Percentiles rank a stretch among this genome's conserved stretches.
These are phyloP conservation scores for Rhizopus microsporus DNA, from an alignment of 371 early-diverging fungal genomes.

Conservation along the genomic window DNA sequence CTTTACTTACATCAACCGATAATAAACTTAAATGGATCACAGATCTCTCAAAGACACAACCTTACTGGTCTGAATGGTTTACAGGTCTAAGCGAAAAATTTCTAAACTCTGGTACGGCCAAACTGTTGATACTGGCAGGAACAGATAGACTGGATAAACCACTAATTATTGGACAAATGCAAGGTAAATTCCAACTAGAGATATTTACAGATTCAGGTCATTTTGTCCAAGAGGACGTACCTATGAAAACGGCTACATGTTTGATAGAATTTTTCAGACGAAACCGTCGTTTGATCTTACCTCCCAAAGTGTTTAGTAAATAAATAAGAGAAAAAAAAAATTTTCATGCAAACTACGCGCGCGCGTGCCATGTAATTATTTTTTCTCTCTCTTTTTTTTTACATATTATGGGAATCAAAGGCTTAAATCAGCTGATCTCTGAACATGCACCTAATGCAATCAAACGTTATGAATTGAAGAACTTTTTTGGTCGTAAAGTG, in stretches of 20 bases:
- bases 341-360: not conserved
- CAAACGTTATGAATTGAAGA: slow-evolving; percentile 82
- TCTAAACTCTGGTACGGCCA: slow-evolving; percentile 66
- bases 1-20: slow-evolving; percentile 30
- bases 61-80: slow-evolving; percentile 92
- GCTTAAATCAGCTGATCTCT: slow-evolving; percentile 92
- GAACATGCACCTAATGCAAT: slow-evolving; percentile 91
- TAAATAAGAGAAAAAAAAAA: not conserved
- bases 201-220: slow-evolving; percentile 88
- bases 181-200: slow-evolving; percentile 90
- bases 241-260: slow-evolving; percentile 67
- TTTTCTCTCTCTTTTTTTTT: slow-evolving; percentile 2
- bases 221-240: slow-evolving; percentile 89
- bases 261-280: slow-evolving; percentile 82
- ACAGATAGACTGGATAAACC: slow-evolving; percentile 91
- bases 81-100: slow-evolving; percentile 80
- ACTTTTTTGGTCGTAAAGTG: slow-evolving; percentile 95
- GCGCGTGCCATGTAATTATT: not conserved
- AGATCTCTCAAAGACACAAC: slow-evolving; percentile 66
- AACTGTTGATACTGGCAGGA: slow-evolving; percentile 87
- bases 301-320: slow-evolving; percentile 40
- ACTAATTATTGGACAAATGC: slow-evolving; percentile 95
- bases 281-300: slow-evolving; percentile 72
- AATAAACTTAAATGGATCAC: slow-evolving; percentile 68
- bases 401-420: slow-evolving; percentile 86